Evolutionary conservation across 1,284 basidiomycete genomes (phyloP).

Genomic region (Ceratobasidium sp.): DNA sequence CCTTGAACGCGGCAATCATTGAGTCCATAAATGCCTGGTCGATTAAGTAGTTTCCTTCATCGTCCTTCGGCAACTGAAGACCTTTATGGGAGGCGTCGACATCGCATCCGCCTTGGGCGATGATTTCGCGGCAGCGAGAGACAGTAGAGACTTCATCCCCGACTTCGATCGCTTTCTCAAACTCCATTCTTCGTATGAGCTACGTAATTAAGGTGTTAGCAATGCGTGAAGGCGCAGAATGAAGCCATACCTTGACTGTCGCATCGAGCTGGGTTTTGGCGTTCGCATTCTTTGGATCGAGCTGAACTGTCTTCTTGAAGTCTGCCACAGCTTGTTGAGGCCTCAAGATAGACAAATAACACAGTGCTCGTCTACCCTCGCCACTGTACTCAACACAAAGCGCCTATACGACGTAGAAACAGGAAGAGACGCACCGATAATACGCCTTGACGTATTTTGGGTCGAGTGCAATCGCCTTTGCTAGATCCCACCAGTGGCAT

Average conservation of each 20-base stretch:
- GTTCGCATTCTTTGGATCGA: constrained; percentile 90
- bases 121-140: constrained; percentile 80
- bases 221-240: constrained; percentile 5
- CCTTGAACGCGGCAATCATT: constrained; percentile 95
- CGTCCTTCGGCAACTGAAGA: constrained; percentile 65
- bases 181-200: constrained; percentile 73
- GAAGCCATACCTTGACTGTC: constrained; percentile 76
- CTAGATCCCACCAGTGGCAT: constrained; percentile 58
- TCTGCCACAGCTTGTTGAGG: constrained; percentile 87
- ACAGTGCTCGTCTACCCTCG: constrained; percentile 82
- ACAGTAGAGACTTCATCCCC: constrained; percentile 87
- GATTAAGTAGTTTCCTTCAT: constrained; percentile 71
- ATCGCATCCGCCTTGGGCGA: constrained; percentile 83
- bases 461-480: constrained; percentile 90
- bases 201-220: background rate
- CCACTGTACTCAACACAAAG: background rate
- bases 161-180: constrained; percentile 94
- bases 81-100: constrained; percentile 78
- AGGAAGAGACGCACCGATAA: constrained; percentile 69
- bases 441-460: constrained; percentile 93
- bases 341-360: constrained; percentile 90
- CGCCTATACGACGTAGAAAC: background rate
- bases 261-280: constrained; percentile 86
- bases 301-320: constrained; percentile 85
- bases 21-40: constrained; percentile 82